Base-by-base conservation (phyloP, 2,329 filamentous ascomycete genomes). In the Sporothrix globosa region DNA sequence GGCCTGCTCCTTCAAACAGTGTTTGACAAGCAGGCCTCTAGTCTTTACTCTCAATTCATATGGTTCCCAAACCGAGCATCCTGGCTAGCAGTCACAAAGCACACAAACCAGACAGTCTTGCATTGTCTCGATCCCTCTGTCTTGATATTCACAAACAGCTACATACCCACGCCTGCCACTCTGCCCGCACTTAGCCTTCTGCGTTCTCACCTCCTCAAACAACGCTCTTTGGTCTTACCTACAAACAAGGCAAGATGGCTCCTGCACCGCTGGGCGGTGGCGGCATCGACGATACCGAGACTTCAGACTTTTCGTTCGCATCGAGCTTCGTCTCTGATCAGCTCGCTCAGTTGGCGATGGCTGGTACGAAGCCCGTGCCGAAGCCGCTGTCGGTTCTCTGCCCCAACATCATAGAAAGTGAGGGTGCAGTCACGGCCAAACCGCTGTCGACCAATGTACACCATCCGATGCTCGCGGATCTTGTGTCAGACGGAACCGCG, bases 271-370 rank as follows among this genome's bases (percentile, higher is more conserved):
- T 68, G 10, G 34, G 46, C 19, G 7, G 30, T 54, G 50, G 34
- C 21, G 30, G 11, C n/a, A 11, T n/a, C n/a, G 44, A 39, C 54
- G 67, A 46, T 11, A 13, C 67, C 2, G n/a, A 19, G 19, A 10
- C 67, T 2, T 52, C 54, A 1, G 44, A 46, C 48, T 53, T 69
- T 21, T 61, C 63, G 34, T 70, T 70, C 46, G 69, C 69, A 1
- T 61, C 56, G 24, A 68, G 39, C 65, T 68, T 48, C 14, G 54
- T 68, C 34, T n/a, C 69, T 19, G 56, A 65, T 13, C 69, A 68
- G 44, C 46, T 70, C 46, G 53, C 63, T 21, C 61, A 46, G 30
- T 52, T 54, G 30, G 30, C 65, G 19, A 24, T 54, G n/a, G n/a
- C 65, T n/a, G 65, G 30, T 7, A 19, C 50, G 56, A n/a, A 34